A percentile compares a stretch with the other conserved stretches of the same genome.
phyloP scores from a whole-genome alignment of 306 rosid species.

The Malus sylvestris region DNA sequence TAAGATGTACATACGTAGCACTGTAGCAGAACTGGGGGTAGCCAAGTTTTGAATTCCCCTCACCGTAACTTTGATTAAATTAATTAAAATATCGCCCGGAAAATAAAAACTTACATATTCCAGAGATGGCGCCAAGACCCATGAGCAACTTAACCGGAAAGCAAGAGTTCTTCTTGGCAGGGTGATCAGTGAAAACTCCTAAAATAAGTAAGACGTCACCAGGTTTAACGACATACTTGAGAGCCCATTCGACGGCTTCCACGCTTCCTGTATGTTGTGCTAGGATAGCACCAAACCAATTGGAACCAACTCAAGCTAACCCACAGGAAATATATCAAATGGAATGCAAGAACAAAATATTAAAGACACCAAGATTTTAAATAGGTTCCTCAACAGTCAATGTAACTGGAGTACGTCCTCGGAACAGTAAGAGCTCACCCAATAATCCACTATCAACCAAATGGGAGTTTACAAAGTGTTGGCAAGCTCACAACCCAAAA shows the following conservation, averaged over 20 bases:
- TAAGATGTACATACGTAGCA: background rate
- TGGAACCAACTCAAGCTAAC: too few species aligned
- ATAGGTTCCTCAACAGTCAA: too few species aligned
- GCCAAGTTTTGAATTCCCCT: background rate
- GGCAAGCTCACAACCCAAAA: too few species aligned
- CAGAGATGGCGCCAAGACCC: background rate
- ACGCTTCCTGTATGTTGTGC: background rate
- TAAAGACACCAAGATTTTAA: too few species aligned
- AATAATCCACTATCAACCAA: too few species aligned
- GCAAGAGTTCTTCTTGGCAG: slow-evolving; percentile 13
- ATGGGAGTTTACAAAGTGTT: too few species aligned
- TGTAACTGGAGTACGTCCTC: too few species aligned
- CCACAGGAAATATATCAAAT: too few species aligned
- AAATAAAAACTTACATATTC: background rate
- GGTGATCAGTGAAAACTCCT: slow-evolving; percentile 11
- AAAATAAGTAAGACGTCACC: slow-evolving; percentile 18
- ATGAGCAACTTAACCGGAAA: slow-evolving; percentile 12
- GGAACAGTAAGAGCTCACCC: too few species aligned
- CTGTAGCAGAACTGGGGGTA: background rate
- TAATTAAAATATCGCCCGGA: too few species aligned
- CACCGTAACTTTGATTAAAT: background rate
- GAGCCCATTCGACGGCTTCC: slow-evolving; percentile 25
- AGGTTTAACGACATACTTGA: slow-evolving; percentile 1
- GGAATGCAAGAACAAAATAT: too few species aligned
- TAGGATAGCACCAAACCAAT: too few species aligned